These are phyloP conservation scores for Cordyceps javanica DNA, from an alignment of 2,329 filamentous ascomycete species.

Conservation along the genomic window DNA sequence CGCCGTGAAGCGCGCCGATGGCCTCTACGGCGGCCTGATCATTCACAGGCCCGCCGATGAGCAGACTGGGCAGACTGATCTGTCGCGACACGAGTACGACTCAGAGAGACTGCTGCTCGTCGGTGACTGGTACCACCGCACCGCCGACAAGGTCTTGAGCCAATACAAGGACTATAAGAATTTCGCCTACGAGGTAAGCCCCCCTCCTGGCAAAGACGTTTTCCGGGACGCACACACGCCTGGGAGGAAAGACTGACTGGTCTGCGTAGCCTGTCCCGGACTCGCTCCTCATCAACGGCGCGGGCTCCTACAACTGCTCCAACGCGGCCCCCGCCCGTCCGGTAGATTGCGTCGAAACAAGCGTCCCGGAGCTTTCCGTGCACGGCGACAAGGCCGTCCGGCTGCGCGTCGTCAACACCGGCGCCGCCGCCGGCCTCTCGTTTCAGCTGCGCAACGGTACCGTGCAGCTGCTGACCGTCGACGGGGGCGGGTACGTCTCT, in stretches of 20 bases:
- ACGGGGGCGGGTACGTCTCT: conserved; percentile 16
- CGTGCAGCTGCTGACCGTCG: conserved; percentile 17
- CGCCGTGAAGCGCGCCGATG: conserved; percentile 14
- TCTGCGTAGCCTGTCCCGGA: conserved; percentile 12
- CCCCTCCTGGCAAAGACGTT: neutral
- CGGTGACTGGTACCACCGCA: conserved; percentile 15
- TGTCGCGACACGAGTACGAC: conserved; percentile 10
- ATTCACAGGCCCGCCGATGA: conserved; percentile 10
- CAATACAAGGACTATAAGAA: conserved; percentile 12
- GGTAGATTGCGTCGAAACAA: conserved; percentile 11
- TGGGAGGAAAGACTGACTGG: neutral
- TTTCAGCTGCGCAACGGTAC: conserved; percentile 12
- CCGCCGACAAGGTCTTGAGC: conserved; percentile 5
- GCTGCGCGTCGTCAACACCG: conserved; percentile 13
- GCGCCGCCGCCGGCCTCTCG: conserved; percentile 15
- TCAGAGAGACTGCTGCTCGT: conserved; percentile 12
- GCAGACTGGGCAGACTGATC: neutral
- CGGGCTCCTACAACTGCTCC: conserved; percentile 14
- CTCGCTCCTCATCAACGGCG: conserved; percentile 15
- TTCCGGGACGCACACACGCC: neutral
- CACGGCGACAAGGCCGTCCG: conserved; percentile 7
- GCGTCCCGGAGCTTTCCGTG: neutral
- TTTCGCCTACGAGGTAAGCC: conserved; percentile 14
- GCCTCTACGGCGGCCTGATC: conserved; percentile 14
- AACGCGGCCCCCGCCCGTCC: conserved; percentile 4